Conservation (phyloP, 2,329 filamentous ascomycete genomes). For the Cladosporium velox region DNA sequence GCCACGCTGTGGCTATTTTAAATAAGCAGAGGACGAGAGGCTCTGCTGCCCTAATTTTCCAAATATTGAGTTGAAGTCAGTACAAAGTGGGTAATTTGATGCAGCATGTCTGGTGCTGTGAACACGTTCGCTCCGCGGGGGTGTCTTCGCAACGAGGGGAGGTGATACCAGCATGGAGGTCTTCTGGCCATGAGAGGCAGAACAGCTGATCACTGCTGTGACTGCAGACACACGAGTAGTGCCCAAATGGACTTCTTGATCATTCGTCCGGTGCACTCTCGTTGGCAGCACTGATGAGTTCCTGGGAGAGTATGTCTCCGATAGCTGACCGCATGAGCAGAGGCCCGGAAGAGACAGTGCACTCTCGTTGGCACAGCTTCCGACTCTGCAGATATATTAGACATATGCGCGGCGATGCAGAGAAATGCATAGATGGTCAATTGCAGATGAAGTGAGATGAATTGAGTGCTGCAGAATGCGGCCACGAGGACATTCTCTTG, state of each 20-base stretch:
- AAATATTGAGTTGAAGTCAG: background rate
- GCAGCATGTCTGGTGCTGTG: background rate
- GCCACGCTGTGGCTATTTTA: background rate
- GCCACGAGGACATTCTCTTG: background rate
- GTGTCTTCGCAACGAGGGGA: background rate
- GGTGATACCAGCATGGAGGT: background rate
- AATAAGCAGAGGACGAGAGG: background rate
- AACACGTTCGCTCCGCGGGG: background rate
- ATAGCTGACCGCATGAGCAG: background rate
- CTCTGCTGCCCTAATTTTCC: background rate
- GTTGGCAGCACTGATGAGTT: background rate
- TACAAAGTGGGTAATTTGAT: background rate
- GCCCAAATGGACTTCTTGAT: background rate
- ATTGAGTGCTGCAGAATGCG: background rate
- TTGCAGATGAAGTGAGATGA: background rate
- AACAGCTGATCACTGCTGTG: background rate
- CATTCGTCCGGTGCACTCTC: background rate
- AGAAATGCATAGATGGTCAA: background rate
- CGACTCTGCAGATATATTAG: background rate
- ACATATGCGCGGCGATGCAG: background rate
- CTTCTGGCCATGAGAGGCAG: background rate
- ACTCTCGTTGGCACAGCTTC: background rate
- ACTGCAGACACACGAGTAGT: background rate
- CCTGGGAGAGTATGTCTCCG: background rate
- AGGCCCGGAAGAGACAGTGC: background rate